Base-by-base conservation (phyloP, 257 asterid species). In the Solanum infundibuliforme region DNA sequence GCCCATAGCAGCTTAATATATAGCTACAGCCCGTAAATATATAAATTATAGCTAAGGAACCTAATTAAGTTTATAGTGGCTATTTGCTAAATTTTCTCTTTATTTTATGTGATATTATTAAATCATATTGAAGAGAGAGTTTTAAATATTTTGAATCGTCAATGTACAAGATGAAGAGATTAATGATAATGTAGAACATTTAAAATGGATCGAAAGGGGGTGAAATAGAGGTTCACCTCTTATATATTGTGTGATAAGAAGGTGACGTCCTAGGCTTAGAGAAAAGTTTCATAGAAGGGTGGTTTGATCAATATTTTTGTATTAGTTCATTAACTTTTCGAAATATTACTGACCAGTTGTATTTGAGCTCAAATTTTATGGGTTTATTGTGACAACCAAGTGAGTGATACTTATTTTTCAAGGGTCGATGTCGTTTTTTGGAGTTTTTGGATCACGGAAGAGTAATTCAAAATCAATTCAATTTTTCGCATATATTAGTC, bases 1-100 rank as follows among this genome's bases (percentile, higher is more conserved):
- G 8, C 7, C 21, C 3, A 16, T 5, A 52, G 1, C 23, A 52
- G 7, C 60, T 16, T 52, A 52, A 14, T 0, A 14, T 52, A 52
- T 52, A 52, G 8, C 8, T 52, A 52, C 0, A 0, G 0, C 21
- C 1, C 8, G 23, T 16, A 52, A 16, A 52, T 52, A 52, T 5
- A 0, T 20, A 52, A 48, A 52, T 0, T 52, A 14, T 52, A 18
- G 8, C 0, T 52, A 52, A 52, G 23, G 8, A 52, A 16, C 60
- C 23, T 52, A 52, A 52, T 16, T 52, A 52, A 2, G 23, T 52
- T 52, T 52, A 52, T 52, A 52, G 8, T 52, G 60, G 8, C 8
- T 52, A 52, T 52, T 52, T 52, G 60, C 23, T 14, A 52, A 5
- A 52, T 16, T 52, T 16, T 16, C 60, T 52, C 60, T 66, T 27